Percentiles rank a stretch among this genome's conserved stretches.
These are phyloP conservation scores for Xerocomellus intermedius DNA, from an alignment of 768 basidiomycete genomes.

Conservation along the genomic window DNA sequence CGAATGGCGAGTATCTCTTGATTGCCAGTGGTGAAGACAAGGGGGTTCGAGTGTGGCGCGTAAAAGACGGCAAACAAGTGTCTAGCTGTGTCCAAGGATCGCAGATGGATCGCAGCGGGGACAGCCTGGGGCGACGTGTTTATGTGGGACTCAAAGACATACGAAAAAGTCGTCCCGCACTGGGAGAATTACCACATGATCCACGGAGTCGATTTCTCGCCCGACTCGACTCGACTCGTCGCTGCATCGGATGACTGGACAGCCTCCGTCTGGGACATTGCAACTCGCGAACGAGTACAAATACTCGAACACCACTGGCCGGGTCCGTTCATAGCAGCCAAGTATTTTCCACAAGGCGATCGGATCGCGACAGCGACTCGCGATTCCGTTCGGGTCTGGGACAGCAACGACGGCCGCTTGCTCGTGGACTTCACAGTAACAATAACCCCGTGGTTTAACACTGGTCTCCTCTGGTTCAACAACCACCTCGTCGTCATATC, in stretches of 20 bases:
- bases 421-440: background rate
- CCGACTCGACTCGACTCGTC: constrained; percentile 1
- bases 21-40: background rate
- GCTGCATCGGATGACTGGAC: background rate
- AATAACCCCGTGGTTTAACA: background rate
- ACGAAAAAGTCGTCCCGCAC: background rate
- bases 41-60: background rate
- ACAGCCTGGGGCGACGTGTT: background rate
- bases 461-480: background rate
- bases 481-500: background rate
- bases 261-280: background rate
- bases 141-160: background rate
- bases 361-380: background rate
- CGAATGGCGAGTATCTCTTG: background rate
- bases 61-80: background rate
- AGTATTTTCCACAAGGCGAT: background rate
- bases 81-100: background rate
- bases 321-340: background rate
- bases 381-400: background rate
- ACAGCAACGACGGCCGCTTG: background rate
- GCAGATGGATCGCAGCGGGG: background rate
- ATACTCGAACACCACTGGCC: too few relatives aligned
- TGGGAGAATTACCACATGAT: background rate
- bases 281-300: background rate
- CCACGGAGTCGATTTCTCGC: constrained; percentile 1